Conservation (phyloP, 2,329 filamentous ascomycete genomes). For the Exophiala alcalophila region DNA sequence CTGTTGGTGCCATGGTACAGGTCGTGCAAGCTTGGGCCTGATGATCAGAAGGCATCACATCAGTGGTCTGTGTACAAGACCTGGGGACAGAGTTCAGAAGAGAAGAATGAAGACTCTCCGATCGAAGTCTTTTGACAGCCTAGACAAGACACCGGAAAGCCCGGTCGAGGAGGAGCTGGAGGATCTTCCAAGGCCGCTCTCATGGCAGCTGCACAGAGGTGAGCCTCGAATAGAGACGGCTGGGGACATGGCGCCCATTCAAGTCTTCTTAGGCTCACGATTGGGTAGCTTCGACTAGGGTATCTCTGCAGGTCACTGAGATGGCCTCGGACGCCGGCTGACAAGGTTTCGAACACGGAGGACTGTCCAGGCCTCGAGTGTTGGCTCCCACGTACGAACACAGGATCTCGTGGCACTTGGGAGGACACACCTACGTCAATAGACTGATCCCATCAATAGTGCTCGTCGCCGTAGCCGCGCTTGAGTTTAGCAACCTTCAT, state of each 20-base stretch:
- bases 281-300: slow-evolving; percentile 9
- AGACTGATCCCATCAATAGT: too few species aligned
- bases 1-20: slow-evolving; percentile 27
- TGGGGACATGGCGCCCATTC: slow-evolving; percentile 13
- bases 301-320: too few species aligned
- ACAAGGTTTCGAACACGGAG: too few species aligned
- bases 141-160: background rate
- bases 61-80: too few species aligned
- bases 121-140: slow-evolving; percentile 6
- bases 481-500: too few species aligned
- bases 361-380: too few species aligned
- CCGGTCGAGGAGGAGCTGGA: slow-evolving; percentile 1
- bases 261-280: background rate
- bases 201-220: background rate
- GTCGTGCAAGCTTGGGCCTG: slow-evolving; percentile 18
- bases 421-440: too few species aligned
- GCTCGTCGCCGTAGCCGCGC: too few species aligned
- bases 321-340: too few species aligned
- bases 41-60: slow-evolving; percentile 20
- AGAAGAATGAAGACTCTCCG: background rate
- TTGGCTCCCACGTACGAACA: too few species aligned
- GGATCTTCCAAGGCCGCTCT: slow-evolving; percentile 7
- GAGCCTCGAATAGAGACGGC: slow-evolving; percentile 19
- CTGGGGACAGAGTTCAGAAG: too few species aligned
- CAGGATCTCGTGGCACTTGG: too few species aligned